Conservation (phyloP, 2,329 filamentous ascomycete species). For the Neofusicoccum parvum region DNA sequence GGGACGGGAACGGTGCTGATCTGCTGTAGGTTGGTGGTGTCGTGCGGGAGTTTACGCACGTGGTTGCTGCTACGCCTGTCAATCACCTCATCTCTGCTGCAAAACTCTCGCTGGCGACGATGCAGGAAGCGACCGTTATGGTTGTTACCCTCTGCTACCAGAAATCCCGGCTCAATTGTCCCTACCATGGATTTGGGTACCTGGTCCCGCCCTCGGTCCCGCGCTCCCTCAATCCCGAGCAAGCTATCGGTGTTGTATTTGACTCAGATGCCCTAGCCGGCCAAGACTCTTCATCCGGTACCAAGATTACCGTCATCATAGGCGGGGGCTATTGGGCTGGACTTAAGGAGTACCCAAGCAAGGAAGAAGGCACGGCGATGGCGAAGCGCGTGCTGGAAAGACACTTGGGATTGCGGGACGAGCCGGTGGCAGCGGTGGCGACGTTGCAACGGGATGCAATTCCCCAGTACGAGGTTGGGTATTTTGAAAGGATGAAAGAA, state of each 20-base stretch:
- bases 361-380: slow-evolving; percentile 65
- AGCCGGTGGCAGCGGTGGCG: slow-evolving; percentile 63
- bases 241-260: slow-evolving; percentile 88
- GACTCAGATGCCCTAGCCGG: slow-evolving; percentile 68
- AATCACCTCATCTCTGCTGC: not conserved
- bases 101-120: not conserved
- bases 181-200: slow-evolving; percentile 81
- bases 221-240: slow-evolving; percentile 74
- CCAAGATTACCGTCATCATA: slow-evolving; percentile 91
- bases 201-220: slow-evolving; percentile 77
- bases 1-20: not conserved
- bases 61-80: not conserved
- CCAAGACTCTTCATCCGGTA: slow-evolving; percentile 64
- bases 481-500: slow-evolving; percentile 62
- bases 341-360: slow-evolving; percentile 55
- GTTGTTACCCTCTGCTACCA: slow-evolving; percentile 88
- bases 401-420: slow-evolving; percentile 71
- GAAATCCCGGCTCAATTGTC: slow-evolving; percentile 61
- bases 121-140: slow-evolving; percentile 68
- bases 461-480: slow-evolving; percentile 85
- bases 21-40: not conserved
- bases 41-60: not conserved
- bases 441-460: slow-evolving; percentile 73
- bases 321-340: slow-evolving; percentile 87
- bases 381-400: slow-evolving; percentile 69